A percentile compares a stretch with the other conserved stretches of the same genome.
These are phyloP conservation scores for Scutellaria galericulata DNA, from an alignment of 257 asterid genomes.

Conservation along the genomic window DNA sequence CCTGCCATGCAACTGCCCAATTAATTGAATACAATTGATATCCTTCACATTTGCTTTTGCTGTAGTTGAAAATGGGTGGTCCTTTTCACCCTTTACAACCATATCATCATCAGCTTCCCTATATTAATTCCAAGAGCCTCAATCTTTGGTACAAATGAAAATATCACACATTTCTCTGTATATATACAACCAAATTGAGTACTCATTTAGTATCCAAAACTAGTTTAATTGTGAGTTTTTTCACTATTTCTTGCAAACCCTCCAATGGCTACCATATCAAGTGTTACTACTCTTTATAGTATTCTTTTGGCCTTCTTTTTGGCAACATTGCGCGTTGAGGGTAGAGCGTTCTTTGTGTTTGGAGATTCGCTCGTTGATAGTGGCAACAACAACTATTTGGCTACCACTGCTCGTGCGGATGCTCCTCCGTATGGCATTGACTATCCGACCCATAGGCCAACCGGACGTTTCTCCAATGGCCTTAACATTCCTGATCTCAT, in stretches of 20 bases:
- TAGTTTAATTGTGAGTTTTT: neutral
- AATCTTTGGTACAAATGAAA: neutral
- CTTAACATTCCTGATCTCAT: slow-evolving; percentile 56
- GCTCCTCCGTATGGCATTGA: slow-evolving; percentile 63
- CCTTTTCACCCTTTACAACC: slow-evolving; percentile 39
- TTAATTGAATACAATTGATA: slow-evolving; percentile 41
- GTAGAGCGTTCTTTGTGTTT: slow-evolving; percentile 56
- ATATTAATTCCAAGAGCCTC: slow-evolving; percentile 20
- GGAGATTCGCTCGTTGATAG: slow-evolving; percentile 67
- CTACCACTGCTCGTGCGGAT: slow-evolving; percentile 63
- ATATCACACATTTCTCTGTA: slow-evolving; percentile 1
- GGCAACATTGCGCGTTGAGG: slow-evolving; percentile 30
- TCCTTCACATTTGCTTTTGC: slow-evolving; percentile 28
- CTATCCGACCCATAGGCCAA: slow-evolving; percentile 45
- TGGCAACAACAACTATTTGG: slow-evolving; percentile 62
- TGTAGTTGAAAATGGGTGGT: slow-evolving; percentile 17
- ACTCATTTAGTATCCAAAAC: slow-evolving; percentile 26
- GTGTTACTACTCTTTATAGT: slow-evolving; percentile 2
- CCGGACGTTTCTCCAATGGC: slow-evolving; percentile 70
- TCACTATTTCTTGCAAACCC: neutral
- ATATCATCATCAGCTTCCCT: slow-evolving; percentile 21
- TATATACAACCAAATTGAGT: slow-evolving; percentile 30
- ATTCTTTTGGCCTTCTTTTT: slow-evolving; percentile 20
- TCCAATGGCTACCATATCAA: slow-evolving; percentile 33
- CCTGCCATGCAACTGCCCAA: slow-evolving; percentile 41